These are phyloP conservation scores for Nicotiana benthamiana DNA, from an alignment of 257 asterid genomes.

Conservation along the genomic window DNA sequence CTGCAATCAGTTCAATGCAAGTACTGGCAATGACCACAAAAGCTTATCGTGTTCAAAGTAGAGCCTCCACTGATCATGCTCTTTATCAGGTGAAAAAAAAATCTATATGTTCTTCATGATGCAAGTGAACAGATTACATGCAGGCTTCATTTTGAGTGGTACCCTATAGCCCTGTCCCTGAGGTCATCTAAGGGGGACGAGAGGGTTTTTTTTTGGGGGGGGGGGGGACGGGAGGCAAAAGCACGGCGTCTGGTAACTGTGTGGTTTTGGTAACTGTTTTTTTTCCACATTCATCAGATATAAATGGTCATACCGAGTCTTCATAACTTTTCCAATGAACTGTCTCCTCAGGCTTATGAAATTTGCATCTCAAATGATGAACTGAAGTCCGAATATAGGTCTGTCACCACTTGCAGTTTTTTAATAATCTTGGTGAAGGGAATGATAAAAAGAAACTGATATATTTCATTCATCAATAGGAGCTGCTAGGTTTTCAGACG, in stretches of 20 bases:
- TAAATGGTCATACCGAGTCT: background rate
- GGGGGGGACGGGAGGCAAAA: background rate
- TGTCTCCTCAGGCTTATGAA: background rate
- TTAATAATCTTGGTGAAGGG: background rate
- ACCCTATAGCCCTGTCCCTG: background rate
- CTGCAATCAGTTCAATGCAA: constrained; percentile 98
- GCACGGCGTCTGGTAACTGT: background rate
- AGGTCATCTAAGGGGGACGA: background rate
- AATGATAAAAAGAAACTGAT: background rate
- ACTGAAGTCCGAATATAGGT: background rate
- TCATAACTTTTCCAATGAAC: background rate
- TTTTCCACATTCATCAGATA: background rate
- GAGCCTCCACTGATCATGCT: constrained; percentile 60
- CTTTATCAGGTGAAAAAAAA: constrained; percentile 42
- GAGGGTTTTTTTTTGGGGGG: too few relatives aligned
- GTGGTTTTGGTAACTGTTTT: background rate
- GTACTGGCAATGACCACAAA: constrained; percentile 96
- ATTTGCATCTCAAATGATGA: background rate
- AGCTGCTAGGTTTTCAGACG: background rate
- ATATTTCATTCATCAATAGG: background rate
- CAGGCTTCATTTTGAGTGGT: background rate
- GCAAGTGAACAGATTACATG: background rate
- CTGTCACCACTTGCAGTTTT: constrained; percentile 2
- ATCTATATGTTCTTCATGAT: background rate
- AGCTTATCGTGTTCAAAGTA: constrained; percentile 94